Evolutionary conservation across 768 basidiomycete genomes (phyloP).

Genomic region (Scleroderma citrinum): DNA sequence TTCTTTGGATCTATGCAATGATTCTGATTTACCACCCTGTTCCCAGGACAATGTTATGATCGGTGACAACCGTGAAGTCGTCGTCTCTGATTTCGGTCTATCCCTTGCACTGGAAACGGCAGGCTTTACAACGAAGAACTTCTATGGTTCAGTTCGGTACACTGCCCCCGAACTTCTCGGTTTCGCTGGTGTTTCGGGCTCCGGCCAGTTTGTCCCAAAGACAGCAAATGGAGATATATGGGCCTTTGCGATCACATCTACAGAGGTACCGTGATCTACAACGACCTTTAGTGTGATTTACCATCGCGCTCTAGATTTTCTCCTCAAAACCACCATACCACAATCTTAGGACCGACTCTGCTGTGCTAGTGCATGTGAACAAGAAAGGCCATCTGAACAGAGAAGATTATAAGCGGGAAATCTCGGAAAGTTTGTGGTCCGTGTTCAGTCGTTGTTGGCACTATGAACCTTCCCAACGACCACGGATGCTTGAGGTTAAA

Average conservation of each 20-base stretch:
- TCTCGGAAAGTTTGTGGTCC: slow-evolving; percentile 15
- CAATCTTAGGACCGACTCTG: slow-evolving; percentile 8
- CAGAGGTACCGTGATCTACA: slow-evolving; percentile 22
- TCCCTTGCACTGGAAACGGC: slow-evolving; percentile 30
- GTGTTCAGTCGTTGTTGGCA: slow-evolving; percentile 17
- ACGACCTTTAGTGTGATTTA: neutral
- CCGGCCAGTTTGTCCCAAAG: slow-evolving; percentile 10
- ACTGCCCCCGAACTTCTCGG: slow-evolving; percentile 34
- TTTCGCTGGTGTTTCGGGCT: neutral
- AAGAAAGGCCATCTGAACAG: slow-evolving; percentile 10
- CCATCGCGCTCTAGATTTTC: slow-evolving; percentile 14
- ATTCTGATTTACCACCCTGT: neutral
- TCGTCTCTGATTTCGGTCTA: slow-evolving; percentile 37
- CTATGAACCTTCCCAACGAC: slow-evolving; percentile 6
- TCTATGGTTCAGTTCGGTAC: slow-evolving; percentile 34
- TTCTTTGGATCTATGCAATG: neutral
- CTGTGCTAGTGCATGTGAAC: slow-evolving; percentile 14
- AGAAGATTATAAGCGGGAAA: slow-evolving; percentile 14
- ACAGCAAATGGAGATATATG: slow-evolving; percentile 30
- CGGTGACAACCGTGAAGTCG: slow-evolving; percentile 24
- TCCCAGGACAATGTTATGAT: slow-evolving; percentile 34
- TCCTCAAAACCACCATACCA: slow-evolving; percentile 18
- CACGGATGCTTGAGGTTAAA: neutral
- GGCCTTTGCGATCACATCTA: slow-evolving; percentile 33
- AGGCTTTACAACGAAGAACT: slow-evolving; percentile 31